phyloP scores from a whole-genome alignment of 768 basidiomycete genomes.

The Boletus subcaerulescens region DNA sequence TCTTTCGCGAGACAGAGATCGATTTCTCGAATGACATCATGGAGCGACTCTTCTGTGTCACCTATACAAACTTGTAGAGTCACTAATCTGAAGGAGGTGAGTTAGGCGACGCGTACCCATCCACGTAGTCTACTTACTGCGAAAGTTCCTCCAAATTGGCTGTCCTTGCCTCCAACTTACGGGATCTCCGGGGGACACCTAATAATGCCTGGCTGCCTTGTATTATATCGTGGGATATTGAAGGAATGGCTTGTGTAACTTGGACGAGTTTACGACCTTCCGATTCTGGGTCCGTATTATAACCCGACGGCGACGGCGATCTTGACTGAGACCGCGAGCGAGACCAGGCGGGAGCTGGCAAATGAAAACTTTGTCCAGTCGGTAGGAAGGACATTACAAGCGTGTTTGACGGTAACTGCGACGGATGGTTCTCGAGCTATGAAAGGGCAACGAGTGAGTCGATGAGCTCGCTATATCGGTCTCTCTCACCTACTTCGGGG shows the following conservation, averaged over 20 bases:
- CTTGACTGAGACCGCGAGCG: conserved; percentile 32
- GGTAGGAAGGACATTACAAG: conserved; percentile 65
- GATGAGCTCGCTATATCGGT: conserved; percentile 4
- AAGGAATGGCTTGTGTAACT: conserved; percentile 14
- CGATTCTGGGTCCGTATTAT: conserved; percentile 71
- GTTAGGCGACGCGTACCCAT: neutral
- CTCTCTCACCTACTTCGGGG: conserved; percentile 50
- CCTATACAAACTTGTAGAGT: conserved; percentile 50
- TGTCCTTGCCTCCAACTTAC: conserved; percentile 39
- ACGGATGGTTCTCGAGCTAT: conserved; percentile 37
- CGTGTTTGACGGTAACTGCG: conserved; percentile 67
- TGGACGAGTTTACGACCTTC: conserved; percentile 44
- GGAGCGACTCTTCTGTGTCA: conserved; percentile 49
- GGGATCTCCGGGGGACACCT: conserved; percentile 20
- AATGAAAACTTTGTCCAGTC: conserved; percentile 56
- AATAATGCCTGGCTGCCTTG: conserved; percentile 12
- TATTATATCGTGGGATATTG: conserved; percentile 19
- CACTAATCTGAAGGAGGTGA: conserved; percentile 41
- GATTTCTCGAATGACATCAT: conserved; percentile 46
- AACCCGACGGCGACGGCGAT: conserved; percentile 61
- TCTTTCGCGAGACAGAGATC: conserved; percentile 47
- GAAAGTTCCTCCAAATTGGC: conserved; percentile 67
- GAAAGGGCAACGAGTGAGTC: conserved; percentile 7
- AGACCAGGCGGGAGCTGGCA: conserved; percentile 39
- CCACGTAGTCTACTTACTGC: conserved; percentile 47